Evolutionary conservation across 2,329 filamentous ascomycete species (phyloP).

Genomic region (Ceratocystiopsis sp.): DNA sequence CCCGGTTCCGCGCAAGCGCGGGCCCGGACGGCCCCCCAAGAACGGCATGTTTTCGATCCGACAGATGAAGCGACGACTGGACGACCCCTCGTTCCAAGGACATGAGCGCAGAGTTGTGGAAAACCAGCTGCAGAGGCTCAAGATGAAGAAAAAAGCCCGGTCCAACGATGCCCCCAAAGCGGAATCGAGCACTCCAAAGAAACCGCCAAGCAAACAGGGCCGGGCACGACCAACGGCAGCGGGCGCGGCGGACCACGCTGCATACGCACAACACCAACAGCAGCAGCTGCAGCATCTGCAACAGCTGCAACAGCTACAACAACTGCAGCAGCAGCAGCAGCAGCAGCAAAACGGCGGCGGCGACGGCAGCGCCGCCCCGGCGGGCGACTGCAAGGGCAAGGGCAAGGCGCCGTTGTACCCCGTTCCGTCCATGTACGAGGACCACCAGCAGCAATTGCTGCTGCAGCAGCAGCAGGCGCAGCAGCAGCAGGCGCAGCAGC

Average conservation of each 20-base stretch:
- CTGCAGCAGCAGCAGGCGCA: too few species aligned
- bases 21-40: slow-evolving; percentile 66
- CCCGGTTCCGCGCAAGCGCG: slow-evolving; percentile 38
- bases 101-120: too few species aligned
- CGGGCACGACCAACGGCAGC: background rate
- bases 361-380: too few species aligned
- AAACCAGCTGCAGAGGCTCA: slow-evolving; percentile 1
- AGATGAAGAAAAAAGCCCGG: slow-evolving; percentile 3
- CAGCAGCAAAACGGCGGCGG: background rate
- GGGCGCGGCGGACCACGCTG: background rate
- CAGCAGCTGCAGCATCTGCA: background rate
- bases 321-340: background rate
- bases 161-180: background rate
- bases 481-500: too few species aligned
- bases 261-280: background rate
- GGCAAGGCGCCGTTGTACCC: too few species aligned
- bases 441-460: too few species aligned
- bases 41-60: slow-evolving; percentile 72
- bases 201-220: background rate
- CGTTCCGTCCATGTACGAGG: too few species aligned
- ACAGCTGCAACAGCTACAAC: background rate
- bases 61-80: slow-evolving; percentile 41
- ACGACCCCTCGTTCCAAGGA: background rate
- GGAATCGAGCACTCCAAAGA: background rate
- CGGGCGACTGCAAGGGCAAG: too few species aligned